These are phyloP conservation scores for Microthlaspi erraticum DNA, from an alignment of 345 rosid genomes.

Conservation along the genomic window DNA sequence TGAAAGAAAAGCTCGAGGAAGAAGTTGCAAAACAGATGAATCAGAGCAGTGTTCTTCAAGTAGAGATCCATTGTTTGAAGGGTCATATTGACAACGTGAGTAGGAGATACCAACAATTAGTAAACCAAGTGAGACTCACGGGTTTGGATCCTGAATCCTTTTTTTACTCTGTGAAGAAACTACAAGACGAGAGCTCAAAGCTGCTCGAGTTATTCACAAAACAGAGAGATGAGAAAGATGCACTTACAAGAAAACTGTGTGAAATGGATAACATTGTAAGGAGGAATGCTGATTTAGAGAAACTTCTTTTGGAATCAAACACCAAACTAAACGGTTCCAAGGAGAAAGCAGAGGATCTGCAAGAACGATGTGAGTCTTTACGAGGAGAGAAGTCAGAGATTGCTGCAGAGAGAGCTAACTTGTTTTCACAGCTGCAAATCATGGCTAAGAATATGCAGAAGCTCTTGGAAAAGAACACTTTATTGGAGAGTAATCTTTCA, in stretches of 20 bases:
- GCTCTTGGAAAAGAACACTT: constrained; percentile 64
- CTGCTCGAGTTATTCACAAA: constrained; percentile 57
- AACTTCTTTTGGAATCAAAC: constrained; percentile 69
- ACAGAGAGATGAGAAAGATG: constrained; percentile 51
- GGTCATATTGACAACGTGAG: constrained; percentile 66
- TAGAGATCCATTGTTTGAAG: constrained; percentile 69
- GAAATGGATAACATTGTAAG: constrained; percentile 48
- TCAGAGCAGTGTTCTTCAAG: constrained; percentile 70
- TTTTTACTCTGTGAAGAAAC: constrained; percentile 60
- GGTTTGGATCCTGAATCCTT: constrained; percentile 67
- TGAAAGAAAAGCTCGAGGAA: constrained; percentile 77
- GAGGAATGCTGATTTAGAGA: constrained; percentile 68
- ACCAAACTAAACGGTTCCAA: constrained; percentile 66
- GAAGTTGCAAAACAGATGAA: constrained; percentile 68
- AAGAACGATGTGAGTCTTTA: constrained; percentile 64
- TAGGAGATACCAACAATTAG: constrained; percentile 56
- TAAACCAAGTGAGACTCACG: constrained; percentile 67
- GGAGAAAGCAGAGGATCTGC: constrained; percentile 60
- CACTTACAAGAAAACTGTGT: constrained; percentile 30
- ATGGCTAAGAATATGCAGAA: constrained; percentile 72
- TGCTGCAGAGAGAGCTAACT: constrained; percentile 62
- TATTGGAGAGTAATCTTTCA: constrained; percentile 58
- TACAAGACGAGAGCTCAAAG: constrained; percentile 68
- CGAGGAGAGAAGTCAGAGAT: constrained; percentile 74
- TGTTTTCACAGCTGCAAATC: constrained; percentile 78